Percentiles rank a stretch among this genome's conserved stretches.
These are phyloP conservation scores for Vitis amurensis DNA, from an alignment of 164 flowering plant species.

Conservation along the genomic window DNA sequence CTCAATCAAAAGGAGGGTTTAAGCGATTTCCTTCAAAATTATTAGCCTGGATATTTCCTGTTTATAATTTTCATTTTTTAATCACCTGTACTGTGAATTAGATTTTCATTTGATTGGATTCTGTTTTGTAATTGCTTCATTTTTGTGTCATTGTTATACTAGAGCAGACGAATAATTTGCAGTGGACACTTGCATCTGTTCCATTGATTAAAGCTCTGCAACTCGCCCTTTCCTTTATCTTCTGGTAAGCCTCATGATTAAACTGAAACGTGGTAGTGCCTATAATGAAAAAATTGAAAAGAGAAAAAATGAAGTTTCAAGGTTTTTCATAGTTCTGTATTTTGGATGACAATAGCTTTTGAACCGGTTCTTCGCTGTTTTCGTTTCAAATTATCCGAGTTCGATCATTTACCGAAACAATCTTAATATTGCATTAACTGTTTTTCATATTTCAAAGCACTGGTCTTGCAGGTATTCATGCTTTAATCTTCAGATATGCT, in stretches of 20 bases:
- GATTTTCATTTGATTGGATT: no score
- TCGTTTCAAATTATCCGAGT: no score
- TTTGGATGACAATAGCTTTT: not conserved
- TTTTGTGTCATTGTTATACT: conserved; percentile 16
- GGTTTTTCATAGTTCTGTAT: not conserved
- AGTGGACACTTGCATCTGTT: conserved; percentile 81
- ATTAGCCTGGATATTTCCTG: no score
- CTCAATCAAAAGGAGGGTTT: no score
- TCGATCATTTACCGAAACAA: no score
- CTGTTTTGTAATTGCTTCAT: no score
- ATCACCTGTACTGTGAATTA: no score
- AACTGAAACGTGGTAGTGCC: not conserved
- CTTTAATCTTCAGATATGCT: conserved; percentile 70
- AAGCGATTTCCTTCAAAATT: no score
- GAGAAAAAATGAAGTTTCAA: not conserved
- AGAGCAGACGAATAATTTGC: conserved; percentile 75
- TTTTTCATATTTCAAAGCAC: not conserved
- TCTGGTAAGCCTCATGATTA: conserved; percentile 60
- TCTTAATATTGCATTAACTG: not conserved
- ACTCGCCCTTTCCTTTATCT: conserved; percentile 64
- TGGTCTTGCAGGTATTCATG: conserved; percentile 77
- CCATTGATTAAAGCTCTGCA: conserved; percentile 83
- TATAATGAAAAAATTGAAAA: not conserved
- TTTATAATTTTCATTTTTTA: no score
- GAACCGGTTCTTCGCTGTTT: no score